Conservation (phyloP, 306 rosid species). For the Rosa persica region DNA sequence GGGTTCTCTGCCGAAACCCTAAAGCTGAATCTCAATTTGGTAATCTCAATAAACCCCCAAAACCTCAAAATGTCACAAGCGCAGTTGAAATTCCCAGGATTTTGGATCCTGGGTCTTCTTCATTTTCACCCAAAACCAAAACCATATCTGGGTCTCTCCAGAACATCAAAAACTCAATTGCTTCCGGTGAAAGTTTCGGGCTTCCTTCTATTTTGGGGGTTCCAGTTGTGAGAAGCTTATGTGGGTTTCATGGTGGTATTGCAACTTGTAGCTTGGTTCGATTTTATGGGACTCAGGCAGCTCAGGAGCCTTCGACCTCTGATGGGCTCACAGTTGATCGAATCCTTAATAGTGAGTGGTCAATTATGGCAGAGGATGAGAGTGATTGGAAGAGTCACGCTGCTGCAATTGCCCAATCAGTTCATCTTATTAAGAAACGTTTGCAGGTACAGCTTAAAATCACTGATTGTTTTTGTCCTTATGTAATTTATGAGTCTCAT, state of each 20-base stretch:
- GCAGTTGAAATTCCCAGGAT: neutral
- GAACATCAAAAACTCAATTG: neutral
- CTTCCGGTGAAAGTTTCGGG: constrained; percentile 4
- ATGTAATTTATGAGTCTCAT: neutral
- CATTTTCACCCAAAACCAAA: constrained; percentile 21
- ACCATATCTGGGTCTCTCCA: constrained; percentile 19
- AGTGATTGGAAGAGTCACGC: constrained; percentile 94
- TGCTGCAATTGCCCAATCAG: constrained; percentile 77
- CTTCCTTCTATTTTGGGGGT: constrained; percentile 6
- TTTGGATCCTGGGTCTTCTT: constrained; percentile 13
- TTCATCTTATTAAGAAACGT: constrained; percentile 77
- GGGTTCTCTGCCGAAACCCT: neutral
- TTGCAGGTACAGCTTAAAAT: constrained; percentile 49
- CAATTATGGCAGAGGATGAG: constrained; percentile 61
- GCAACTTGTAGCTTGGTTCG: constrained; percentile 30
- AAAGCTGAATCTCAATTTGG: neutral
- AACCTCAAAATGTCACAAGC: neutral
- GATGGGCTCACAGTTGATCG: constrained; percentile 77
- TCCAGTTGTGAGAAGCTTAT: constrained; percentile 10
- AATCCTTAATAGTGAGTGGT: constrained; percentile 63
- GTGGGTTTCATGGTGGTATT: constrained; percentile 11
- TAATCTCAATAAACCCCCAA: neutral
- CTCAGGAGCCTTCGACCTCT: constrained; percentile 54
- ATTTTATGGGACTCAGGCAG: constrained; percentile 45
- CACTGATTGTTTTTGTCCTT: neutral